A percentile compares a stretch with the other conserved stretches of the same genome.
phyloP scores from a whole-genome alignment of 2,329 filamentous ascomycete genomes.

The Lasiodiplodia sp. region DNA sequence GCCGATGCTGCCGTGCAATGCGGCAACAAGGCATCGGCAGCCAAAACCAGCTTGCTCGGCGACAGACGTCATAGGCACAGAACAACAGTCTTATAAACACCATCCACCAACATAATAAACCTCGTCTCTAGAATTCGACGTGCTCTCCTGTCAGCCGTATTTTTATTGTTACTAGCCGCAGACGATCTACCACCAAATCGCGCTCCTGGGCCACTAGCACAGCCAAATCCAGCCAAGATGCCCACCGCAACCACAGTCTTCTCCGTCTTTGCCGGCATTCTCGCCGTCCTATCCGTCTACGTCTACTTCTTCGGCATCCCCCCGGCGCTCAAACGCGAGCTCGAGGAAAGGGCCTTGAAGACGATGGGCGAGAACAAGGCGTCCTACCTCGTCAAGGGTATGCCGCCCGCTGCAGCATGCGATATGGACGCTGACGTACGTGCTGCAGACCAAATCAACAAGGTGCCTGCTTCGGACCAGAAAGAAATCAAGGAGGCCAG shows the following conservation, averaged over 20 bases:
- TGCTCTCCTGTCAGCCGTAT: neutral
- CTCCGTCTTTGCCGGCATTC: slow-evolving; percentile 44
- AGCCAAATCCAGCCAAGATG: slow-evolving; percentile 23
- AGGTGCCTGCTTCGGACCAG: slow-evolving; percentile 48
- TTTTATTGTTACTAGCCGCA: slow-evolving; percentile 1
- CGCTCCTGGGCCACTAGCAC: neutral
- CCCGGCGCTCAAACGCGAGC: slow-evolving; percentile 54
- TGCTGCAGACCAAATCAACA: slow-evolving; percentile 46
- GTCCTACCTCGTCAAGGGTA: slow-evolving; percentile 50
- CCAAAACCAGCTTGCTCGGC: slow-evolving; percentile 19
- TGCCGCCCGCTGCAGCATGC: slow-evolving; percentile 6
- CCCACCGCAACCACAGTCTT: slow-evolving; percentile 35
- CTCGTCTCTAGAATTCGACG: neutral
- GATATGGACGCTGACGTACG: slow-evolving; percentile 30
- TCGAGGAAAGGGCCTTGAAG: slow-evolving; percentile 56
- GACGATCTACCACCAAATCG: neutral
- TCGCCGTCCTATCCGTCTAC: slow-evolving; percentile 47
- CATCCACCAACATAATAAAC: neutral
- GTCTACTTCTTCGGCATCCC: slow-evolving; percentile 59
- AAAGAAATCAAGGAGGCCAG: slow-evolving; percentile 48
- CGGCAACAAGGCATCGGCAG: neutral
- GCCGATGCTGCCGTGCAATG: slow-evolving; percentile 13
- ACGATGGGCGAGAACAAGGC: slow-evolving; percentile 63
- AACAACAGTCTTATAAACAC: slow-evolving; percentile 9
- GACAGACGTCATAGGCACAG: slow-evolving; percentile 22